Percentiles rank a stretch among this genome's conserved stretches.
Conservation (phyloP, 2,329 filamentous ascomycete species). For the Dryadomyces sulphureus region DNA sequence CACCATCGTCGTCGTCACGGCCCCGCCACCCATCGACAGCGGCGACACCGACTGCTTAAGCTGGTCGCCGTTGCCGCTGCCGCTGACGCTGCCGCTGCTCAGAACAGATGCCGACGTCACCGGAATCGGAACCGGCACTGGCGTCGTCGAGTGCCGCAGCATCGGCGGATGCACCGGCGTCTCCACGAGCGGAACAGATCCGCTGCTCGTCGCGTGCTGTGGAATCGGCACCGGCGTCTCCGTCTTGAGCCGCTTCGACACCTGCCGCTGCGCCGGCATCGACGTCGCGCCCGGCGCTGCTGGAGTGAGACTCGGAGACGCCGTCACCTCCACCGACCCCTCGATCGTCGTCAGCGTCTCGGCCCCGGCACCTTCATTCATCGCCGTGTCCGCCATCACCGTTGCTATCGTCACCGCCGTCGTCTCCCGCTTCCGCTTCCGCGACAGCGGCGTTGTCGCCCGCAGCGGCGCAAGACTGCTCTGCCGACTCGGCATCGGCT, state of each 20-base stretch:
- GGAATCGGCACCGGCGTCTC: constrained; percentile 24
- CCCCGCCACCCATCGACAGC: neutral
- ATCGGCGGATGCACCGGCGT: constrained; percentile 11
- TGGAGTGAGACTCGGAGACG: neutral
- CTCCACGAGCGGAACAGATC: constrained; percentile 12
- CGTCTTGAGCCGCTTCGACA: constrained; percentile 21
- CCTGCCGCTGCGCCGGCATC: constrained; percentile 10
- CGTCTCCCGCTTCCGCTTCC: constrained; percentile 22
- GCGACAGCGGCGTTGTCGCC: neutral
- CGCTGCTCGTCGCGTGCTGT: constrained; percentile 8
- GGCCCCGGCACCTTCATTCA: too few species aligned
- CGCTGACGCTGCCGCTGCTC: neutral
- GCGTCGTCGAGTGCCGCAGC: constrained; percentile 15
- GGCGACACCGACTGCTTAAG: constrained; percentile 1
- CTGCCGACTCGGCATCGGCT: neutral
- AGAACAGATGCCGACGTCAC: neutral
- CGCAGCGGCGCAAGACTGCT: neutral
- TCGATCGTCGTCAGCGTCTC: neutral
- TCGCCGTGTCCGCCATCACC: too few species aligned
- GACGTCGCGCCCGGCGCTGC: too few species aligned
- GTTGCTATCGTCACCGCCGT: neutral
- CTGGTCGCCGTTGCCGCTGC: neutral
- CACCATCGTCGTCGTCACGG: constrained; percentile 12
- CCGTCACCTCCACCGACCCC: neutral
- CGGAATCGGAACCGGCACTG: constrained; percentile 18